Conservation (phyloP, 202 grass and related monocot species). For the Elaeis oleifera region DNA sequence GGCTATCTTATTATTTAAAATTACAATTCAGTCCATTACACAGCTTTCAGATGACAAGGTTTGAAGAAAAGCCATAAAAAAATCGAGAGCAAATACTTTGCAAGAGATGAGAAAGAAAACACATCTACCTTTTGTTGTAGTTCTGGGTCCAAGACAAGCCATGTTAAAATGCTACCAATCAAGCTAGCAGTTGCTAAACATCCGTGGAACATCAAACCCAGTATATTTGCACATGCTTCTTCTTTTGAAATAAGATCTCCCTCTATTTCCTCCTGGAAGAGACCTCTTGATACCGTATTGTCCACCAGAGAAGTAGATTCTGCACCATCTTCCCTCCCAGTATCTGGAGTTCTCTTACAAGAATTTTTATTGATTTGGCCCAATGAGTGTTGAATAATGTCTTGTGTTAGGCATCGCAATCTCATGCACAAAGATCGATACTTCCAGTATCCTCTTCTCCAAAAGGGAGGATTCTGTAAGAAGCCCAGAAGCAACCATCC, state of each 20-base stretch:
- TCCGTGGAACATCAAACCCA: slow-evolving; percentile 94
- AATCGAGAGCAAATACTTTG: not conserved
- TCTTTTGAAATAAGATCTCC: slow-evolving; percentile 40
- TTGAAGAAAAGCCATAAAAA: not conserved
- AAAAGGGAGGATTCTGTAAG: slow-evolving; percentile 65
- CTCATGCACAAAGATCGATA: slow-evolving; percentile 44
- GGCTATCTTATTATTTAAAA: no score
- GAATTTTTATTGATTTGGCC: slow-evolving; percentile 21
- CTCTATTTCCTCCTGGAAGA: slow-evolving; percentile 25
- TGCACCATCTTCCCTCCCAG: slow-evolving; percentile 12
- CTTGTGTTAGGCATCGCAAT: slow-evolving; percentile 55
- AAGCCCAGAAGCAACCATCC: slow-evolving; percentile 89
- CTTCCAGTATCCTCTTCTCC: slow-evolving; percentile 75
- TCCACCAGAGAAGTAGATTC: slow-evolving; percentile 25
- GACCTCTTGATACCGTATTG: slow-evolving; percentile 20
- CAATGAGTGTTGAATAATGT: slow-evolving; percentile 34
- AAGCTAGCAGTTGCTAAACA: slow-evolving; percentile 60
- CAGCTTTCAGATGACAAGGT: not conserved
- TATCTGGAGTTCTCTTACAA: slow-evolving; percentile 25
- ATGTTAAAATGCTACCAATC: slow-evolving; percentile 58
- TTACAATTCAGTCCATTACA: no score
- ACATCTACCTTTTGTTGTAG: slow-evolving; percentile 66
- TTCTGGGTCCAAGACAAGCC: slow-evolving; percentile 44
- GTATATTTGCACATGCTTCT: slow-evolving; percentile 67
- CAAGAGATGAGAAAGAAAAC: not conserved